Base-by-base conservation (phyloP, 2,329 filamentous ascomycete species). In the Penicillium polonicum region DNA sequence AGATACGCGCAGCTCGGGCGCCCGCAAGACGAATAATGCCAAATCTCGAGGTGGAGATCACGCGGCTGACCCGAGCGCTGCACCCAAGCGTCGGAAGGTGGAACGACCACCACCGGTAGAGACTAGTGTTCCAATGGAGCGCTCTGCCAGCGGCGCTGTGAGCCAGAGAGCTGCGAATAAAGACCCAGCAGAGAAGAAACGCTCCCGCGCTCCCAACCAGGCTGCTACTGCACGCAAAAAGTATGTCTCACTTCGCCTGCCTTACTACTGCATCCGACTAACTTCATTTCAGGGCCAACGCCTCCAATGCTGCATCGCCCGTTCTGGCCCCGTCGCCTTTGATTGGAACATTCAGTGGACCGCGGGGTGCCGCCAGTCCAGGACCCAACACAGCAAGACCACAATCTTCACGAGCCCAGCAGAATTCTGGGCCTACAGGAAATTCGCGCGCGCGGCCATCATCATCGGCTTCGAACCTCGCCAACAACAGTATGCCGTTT, bases 301-400 rank as follows among this genome's bases (percentile, higher is more conserved):
- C 72, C 65, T 73, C 78, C 61, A 77, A 79, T 27, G 82, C 80
- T 58, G 83, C 86, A 67, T 90, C 90, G 1, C 86, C 89, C 19
- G 87, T 87, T 3, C 79, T 88, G 62, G 84, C 86, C n/a, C 88
- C 91, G 1, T 93, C 92, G 1, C 90, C 91, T 19, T 82, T 92
- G 46, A 80, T 90, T 48, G 83, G 85, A 48, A 83, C 82, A n/a
- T 84, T 91, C 58, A 74, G 76, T 56, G 65, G 75, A 41, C 82
- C 85, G 27, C 89, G 91, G 65, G 78, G 80, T 76, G 63, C 75
- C 72, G 52, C 79, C 53, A 90, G 88, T 41, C 88, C 89, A 29
- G 84, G 82, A 9, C 87, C 87, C 7, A 74, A 76, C 49, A 76
- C 76, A 58, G 74, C 85, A 57, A 84, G 88, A 43, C 87, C 90